These are phyloP conservation scores for Neoascochyta sp. DNA, from an alignment of 2,329 filamentous ascomycete genomes.

Conservation along the genomic window DNA sequence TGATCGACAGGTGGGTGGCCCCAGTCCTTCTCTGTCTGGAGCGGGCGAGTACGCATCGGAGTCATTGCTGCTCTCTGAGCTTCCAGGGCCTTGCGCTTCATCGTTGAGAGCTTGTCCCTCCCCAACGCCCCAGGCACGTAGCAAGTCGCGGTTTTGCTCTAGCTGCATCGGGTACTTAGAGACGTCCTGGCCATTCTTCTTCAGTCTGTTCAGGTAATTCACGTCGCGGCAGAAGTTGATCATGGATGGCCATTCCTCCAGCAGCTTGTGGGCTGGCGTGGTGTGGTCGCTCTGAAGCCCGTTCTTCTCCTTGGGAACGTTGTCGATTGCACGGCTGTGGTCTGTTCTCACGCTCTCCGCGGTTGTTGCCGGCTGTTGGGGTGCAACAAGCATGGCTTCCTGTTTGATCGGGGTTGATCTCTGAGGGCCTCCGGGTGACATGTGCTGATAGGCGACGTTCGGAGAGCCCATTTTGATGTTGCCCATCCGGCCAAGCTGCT, in stretches of 20 bases:
- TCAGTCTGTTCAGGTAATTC: conserved; percentile 55
- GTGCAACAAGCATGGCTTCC: conserved; percentile 14
- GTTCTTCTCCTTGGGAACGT: conserved; percentile 14
- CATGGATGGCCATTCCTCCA: conserved; percentile 59
- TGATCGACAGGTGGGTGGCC: conserved; percentile 45
- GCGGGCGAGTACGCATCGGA: conserved; percentile 41
- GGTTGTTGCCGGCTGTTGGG: conserved; percentile 27
- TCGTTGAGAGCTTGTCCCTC: conserved; percentile 64
- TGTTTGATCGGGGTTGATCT: conserved; percentile 29
- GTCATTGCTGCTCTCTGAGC: conserved; percentile 35
- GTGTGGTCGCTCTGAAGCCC: conserved; percentile 78
- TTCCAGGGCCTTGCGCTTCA: conserved; percentile 37
- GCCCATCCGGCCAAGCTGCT: conserved; percentile 18
- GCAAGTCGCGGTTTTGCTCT: conserved; percentile 69
- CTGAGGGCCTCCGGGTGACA: conserved; percentile 19
- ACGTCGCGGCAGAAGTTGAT: conserved; percentile 54
- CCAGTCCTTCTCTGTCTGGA: conserved; percentile 49
- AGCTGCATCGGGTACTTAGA: conserved; percentile 68
- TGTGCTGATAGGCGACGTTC: conserved; percentile 16
- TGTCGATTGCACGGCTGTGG: conserved; percentile 11
- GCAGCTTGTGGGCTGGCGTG: conserved; percentile 75
- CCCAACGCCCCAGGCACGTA: conserved; percentile 74
- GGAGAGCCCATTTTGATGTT: conserved; percentile 35
- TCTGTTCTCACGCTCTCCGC: conserved; percentile 28
- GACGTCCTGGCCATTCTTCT: conserved; percentile 60